Percentiles rank a stretch among this genome's conserved stretches.
phyloP scores from a whole-genome alignment of 2,329 filamentous ascomycete species.

The Nakataea oryzae region DNA sequence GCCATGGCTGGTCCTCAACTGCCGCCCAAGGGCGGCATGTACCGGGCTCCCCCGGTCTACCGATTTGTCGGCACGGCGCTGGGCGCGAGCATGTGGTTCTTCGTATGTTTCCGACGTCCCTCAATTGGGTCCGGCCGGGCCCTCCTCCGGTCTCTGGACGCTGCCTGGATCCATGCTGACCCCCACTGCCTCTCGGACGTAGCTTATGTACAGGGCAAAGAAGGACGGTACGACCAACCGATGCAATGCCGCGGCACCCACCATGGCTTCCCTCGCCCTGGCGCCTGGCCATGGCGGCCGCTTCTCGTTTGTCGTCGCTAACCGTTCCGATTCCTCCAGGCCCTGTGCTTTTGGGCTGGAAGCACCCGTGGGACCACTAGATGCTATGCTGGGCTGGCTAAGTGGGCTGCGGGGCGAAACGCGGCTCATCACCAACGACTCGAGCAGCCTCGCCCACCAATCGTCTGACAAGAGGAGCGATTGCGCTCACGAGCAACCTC shows the following conservation, averaged over 20 bases:
- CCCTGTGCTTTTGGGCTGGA: constrained; percentile 78
- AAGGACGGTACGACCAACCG: constrained; percentile 58
- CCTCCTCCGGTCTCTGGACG: not conserved
- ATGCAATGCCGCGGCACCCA: constrained; percentile 6
- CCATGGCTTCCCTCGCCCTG: not conserved
- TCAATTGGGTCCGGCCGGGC: no score
- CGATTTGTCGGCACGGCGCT: constrained; percentile 77
- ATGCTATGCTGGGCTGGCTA: not conserved
- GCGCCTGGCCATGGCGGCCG: not conserved
- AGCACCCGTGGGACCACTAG: constrained; percentile 94
- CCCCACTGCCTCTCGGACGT: not conserved
- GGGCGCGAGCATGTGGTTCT: constrained; percentile 98
- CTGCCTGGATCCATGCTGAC: not conserved
- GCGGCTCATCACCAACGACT: not conserved
- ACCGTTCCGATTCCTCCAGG: constrained; percentile 26
- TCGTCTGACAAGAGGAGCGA: not conserved
- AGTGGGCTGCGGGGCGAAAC: not conserved
- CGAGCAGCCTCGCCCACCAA: not conserved
- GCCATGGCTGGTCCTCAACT: not conserved
- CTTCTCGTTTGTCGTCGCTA: constrained; percentile 1
- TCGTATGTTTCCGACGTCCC: constrained; percentile 52
- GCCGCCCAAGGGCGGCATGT: constrained; percentile 6
- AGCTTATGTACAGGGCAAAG: constrained; percentile 95
- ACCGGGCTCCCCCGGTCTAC: constrained; percentile 53
- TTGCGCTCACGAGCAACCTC: not conserved